These are phyloP conservation scores for Cucurbita argyrosperma DNA, from an alignment of 306 rosid genomes.

Conservation along the genomic window DNA sequence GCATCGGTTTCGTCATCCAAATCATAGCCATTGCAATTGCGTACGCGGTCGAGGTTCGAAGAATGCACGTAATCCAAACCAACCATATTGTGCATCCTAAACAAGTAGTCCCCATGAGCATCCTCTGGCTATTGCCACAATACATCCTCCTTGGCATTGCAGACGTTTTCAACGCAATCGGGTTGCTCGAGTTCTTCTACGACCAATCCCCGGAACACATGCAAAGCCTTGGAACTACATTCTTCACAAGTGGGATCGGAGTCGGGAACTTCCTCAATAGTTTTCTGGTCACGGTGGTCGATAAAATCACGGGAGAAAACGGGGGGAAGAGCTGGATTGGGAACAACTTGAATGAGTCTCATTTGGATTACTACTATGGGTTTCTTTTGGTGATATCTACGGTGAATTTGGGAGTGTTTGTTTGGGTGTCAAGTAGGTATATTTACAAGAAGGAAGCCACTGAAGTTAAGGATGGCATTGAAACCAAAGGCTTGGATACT, in stretches of 20 bases:
- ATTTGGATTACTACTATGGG: slow-evolving; percentile 56
- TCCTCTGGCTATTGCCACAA: slow-evolving; percentile 65
- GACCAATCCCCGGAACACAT: slow-evolving; percentile 74
- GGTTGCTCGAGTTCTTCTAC: slow-evolving; percentile 61
- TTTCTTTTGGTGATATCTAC: slow-evolving; percentile 37
- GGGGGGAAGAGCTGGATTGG: slow-evolving; percentile 53
- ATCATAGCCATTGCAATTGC: slow-evolving; percentile 30
- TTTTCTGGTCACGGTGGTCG: slow-evolving; percentile 39
- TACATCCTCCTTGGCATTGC: slow-evolving; percentile 44
- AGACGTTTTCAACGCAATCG: slow-evolving; percentile 44
- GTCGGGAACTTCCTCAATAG: slow-evolving; percentile 55
- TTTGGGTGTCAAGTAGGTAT: slow-evolving; percentile 35
- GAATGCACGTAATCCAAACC: slow-evolving; percentile 27
- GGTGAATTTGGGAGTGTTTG: slow-evolving; percentile 27
- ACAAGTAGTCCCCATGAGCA: slow-evolving; percentile 55
- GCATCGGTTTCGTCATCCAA: slow-evolving; percentile 39
- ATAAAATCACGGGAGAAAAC: slow-evolving; percentile 25
- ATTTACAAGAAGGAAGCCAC: slow-evolving; percentile 34
- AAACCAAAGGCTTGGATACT: slow-evolving; percentile 17
- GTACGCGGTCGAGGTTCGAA: slow-evolving; percentile 31
- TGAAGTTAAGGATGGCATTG: slow-evolving; percentile 17
- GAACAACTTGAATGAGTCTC: slow-evolving; percentile 44
- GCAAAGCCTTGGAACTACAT: slow-evolving; percentile 66
- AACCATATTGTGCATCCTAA: slow-evolving; percentile 29
- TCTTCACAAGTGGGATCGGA: slow-evolving; percentile 58